A percentile compares a stretch with the other conserved stretches of the same genome.
Conservation (phyloP, 108 stramenopile species). For the Aurantiochytrium sp. region DNA sequence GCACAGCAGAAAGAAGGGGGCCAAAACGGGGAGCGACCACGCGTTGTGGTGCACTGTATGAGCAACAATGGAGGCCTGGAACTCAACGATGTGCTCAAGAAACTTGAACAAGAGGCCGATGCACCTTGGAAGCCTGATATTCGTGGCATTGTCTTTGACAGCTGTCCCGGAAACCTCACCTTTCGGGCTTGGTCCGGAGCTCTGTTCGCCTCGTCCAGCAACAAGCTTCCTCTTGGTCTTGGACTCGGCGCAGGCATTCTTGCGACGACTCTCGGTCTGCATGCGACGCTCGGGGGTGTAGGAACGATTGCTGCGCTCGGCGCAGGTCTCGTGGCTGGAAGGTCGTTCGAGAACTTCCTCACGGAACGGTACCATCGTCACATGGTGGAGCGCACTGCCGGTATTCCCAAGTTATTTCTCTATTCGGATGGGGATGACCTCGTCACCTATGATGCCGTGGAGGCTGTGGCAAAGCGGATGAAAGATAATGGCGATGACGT, state of each 20-base stretch:
- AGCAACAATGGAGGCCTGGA: not conserved
- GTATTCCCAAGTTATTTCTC: not conserved
- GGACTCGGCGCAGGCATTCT: not conserved
- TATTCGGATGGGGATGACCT: not conserved
- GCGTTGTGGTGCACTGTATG: not conserved
- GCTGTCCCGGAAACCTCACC: not conserved
- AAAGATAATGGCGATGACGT: not conserved
- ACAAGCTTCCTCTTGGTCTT: not conserved
- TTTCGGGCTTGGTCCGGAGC: not conserved
- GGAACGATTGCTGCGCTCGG: not conserved
- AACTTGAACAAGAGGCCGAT: not conserved
- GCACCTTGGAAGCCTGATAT: not conserved
- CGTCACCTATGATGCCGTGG: not conserved
- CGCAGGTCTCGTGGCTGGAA: not conserved
- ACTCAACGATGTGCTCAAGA: not conserved
- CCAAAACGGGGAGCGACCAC: not conserved
- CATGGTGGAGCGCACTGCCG: not conserved
- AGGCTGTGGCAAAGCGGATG: not conserved
- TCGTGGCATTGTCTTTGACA: not conserved
- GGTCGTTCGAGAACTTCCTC: not conserved
- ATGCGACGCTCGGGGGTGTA: not conserved
- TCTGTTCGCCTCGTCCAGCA: not conserved
- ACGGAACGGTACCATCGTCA: not conserved
- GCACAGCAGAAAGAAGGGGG: not conserved
- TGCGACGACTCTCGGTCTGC: not conserved